A percentile compares a stretch with the other conserved stretches of the same genome.
Evolutionary conservation across 108 stramenopile species (phyloP).

Genomic region (Cyclotella choctawhatcheeana): DNA sequence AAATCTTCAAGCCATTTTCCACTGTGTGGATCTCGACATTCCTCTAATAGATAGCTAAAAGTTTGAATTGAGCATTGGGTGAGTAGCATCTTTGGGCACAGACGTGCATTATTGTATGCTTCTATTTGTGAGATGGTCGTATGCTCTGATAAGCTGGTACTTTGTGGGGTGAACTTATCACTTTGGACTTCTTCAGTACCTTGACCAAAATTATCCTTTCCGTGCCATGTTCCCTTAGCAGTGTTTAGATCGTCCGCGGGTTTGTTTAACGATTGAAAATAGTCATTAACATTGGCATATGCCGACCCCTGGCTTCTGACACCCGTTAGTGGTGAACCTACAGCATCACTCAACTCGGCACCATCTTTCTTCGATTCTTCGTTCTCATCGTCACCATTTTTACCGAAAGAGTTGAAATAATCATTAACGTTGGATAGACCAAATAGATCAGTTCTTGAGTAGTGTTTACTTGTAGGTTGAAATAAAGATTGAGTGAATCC

Average conservation of each 20-base stretch:
- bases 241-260: conserved; percentile 4
- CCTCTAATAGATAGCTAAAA: conserved; percentile 72
- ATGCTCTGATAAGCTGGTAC: background rate
- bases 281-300: conserved; percentile 33
- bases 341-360: too few relatives aligned
- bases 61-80: conserved; percentile 85
- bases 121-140: conserved; percentile 27
- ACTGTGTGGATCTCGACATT: conserved; percentile 80
- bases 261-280: conserved; percentile 36
- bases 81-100: conserved; percentile 58
- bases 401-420: background rate
- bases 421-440: background rate
- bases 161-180: background rate
- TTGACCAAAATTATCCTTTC: conserved; percentile 7
- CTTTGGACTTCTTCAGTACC: background rate
- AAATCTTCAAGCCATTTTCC: conserved; percentile 61
- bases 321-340: too few relatives aligned
- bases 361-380: background rate
- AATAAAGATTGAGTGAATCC: background rate
- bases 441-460: background rate
- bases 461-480: background rate
- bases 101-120: conserved; percentile 35
- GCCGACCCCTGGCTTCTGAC: conserved; percentile 11
- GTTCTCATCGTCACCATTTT: background rate
- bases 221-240: background rate